These are phyloP conservation scores for Fusarium musae DNA, from an alignment of 2,329 filamentous ascomycete genomes.

Conservation along the genomic window DNA sequence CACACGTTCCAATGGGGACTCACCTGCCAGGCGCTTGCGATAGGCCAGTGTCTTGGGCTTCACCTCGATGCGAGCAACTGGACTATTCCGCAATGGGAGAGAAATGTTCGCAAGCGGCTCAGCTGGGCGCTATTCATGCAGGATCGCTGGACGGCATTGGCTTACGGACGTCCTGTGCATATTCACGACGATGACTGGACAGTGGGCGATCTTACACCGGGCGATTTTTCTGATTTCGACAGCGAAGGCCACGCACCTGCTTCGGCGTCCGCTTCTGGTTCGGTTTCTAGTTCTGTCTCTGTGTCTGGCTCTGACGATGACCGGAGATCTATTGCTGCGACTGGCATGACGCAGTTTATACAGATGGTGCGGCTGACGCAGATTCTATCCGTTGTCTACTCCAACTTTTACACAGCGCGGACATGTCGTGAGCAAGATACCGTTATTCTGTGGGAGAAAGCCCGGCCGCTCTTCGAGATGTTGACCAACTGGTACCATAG, in stretches of 20 bases:
- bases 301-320: constrained; percentile 42
- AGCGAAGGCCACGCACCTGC: constrained; percentile 18
- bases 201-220: constrained; percentile 41
- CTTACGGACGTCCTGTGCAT: constrained; percentile 45
- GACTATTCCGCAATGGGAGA: constrained; percentile 68
- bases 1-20: constrained; percentile 51
- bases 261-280: constrained; percentile 13
- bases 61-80: constrained; percentile 66
- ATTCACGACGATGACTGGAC: constrained; percentile 48
- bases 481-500: constrained; percentile 60
- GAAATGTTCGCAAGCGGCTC: constrained; percentile 64
- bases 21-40: constrained; percentile 58
- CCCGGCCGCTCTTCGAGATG: constrained; percentile 59
- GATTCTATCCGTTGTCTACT: constrained; percentile 59
- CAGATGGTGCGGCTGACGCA: constrained; percentile 59
- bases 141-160: constrained; percentile 62
- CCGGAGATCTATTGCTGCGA: constrained; percentile 49
- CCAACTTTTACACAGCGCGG: constrained; percentile 55
- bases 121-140: constrained; percentile 71
- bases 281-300: constrained; percentile 26
- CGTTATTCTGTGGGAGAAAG: constrained; percentile 55
- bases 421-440: constrained; percentile 47
- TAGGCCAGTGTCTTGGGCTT: constrained; percentile 64
- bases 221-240: constrained; percentile 50
- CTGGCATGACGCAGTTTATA: constrained; percentile 55